Percentiles rank a stretch among this genome's conserved stretches.
phyloP scores from a whole-genome alignment of 169 alveolate genomes.

The Plasmodium inui region DNA sequence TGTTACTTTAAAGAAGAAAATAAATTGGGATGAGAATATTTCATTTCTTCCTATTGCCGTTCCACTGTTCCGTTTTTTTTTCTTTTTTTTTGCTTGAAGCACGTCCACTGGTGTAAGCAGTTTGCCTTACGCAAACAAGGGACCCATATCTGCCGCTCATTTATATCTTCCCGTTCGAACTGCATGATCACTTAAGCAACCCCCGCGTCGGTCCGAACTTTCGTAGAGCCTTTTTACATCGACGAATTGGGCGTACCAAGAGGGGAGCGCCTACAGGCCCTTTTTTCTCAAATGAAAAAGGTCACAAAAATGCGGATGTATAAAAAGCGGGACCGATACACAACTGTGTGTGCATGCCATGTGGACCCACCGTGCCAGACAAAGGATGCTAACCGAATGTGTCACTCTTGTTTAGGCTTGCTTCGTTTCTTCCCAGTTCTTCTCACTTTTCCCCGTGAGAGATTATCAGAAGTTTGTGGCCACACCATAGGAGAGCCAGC shows the following conservation, averaged over 20 bases:
- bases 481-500: not conserved
- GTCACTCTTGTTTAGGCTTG: not conserved
- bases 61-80: not conserved
- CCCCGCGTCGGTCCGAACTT: not conserved
- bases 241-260: not conserved
- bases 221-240: not conserved
- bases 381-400: not conserved
- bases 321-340: not conserved
- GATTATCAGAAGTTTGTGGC: not conserved
- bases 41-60: not conserved
- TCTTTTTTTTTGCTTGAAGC: not conserved
- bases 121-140: not conserved
- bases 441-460: not conserved
- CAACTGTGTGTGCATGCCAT: not conserved
- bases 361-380: not conserved
- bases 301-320: not conserved
- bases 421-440: not conserved
- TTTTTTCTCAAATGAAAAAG: not conserved
- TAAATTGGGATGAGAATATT: not conserved
- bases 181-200: not conserved
- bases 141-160: not conserved
- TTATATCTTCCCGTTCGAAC: not conserved
- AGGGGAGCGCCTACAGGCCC: not conserved
- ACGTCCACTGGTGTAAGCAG: not conserved
- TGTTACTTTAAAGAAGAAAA: not conserved